Evolutionary conservation across 495 filamentous ascomycete species (phyloP), one percentile per base, ranked within the genome.

Genomic region (Neurospora tetrasperma): DNA sequence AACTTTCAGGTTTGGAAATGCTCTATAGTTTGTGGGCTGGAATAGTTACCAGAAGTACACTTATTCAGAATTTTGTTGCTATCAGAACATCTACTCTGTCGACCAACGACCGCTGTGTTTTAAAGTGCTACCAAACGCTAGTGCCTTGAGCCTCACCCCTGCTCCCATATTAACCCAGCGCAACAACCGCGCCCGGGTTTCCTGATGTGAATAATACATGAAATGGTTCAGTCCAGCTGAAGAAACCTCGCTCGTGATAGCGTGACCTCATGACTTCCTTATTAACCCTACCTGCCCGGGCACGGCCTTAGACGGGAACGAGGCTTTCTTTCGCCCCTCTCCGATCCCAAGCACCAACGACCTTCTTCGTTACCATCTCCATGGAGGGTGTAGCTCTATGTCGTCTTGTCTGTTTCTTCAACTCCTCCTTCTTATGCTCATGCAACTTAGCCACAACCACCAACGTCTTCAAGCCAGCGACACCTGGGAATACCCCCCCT

Each of bases 291-390:
- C 48, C 27, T 59, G 20, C 20, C 48, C 20, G 4, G 20, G 10
- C 11, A 23, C 20, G 8, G 35, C 70, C 20, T 27, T 35, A 71
- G 11, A 46, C 70, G 16, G 70, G 44, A 18, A 46, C 16, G 18
- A 39, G 23, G 18, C 40, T 2, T 11, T 14, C 18, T 10, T 35
- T 6, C 31, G 7, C 2, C 1, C 20, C 46, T 5, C 73, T 68
- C 2, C 62, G 68, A 62, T 75, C 71, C 73, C 73, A 76, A n/a
- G 69, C 75, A 35, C 70, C 54, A 4, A 42, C 20, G 16, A 35
- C 66, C 42, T 72, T 76, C 41, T 70, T 71, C 16, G n/a, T 69
- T 10, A 74, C 71, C 48, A 69, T 44, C 38, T 70, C 71, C 5
- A 70, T 38, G 4, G 72, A 69, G 8, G 72, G 74, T 18, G 6